Base-by-base conservation (phyloP, 1,284 basidiomycete genomes). In the Apiotrichum domesticum region DNA sequence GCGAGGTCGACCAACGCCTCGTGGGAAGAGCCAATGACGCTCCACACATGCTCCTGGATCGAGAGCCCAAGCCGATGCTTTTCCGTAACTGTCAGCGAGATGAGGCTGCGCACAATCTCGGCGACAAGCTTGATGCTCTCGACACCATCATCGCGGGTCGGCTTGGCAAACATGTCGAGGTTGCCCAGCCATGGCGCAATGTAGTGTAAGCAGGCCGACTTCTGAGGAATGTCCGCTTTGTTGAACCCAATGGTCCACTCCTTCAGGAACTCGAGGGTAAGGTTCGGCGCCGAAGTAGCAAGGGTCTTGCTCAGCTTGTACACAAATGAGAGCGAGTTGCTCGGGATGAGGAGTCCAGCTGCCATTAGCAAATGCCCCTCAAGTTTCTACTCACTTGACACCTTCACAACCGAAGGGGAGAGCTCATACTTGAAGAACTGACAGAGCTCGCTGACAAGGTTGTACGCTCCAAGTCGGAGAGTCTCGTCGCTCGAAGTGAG, bases 131-230 rank as follows among this genome's bases (percentile, higher is more conserved):
- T 70, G 45, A 65, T 62, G 37, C 56, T 59, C 29, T 67, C 66
- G 14, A 61, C 56, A 21, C 64, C 66, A 46, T 73, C 73, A 35
- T 75, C 72, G 61, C 81, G 81, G 1, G 84, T 83, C 1, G 89
- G 86, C 64, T 86, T 85, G 41, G 84, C 82, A 65, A 88, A 92
- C 21, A 79, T 71, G 2, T 83, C 79, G 2, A 95, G 78, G 67
- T 93, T 92, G 70, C 82, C 84, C 47, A 94, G 81, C 91, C 91
- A 95, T 2, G 91, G 89, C 46, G 82, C 83, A 78, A 93, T 81
- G 67, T 91, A 92, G 59, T 87, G 84, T 15, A 92, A 72, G 66
- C 85, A 90, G 53, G 82, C 82, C 34, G 88, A 82, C 54, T 85
- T 84, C 55, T 85, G 84, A 2, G 81, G 75, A n/a, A 63, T 84